A percentile compares a stretch with the other conserved stretches of the same genome.
These are phyloP conservation scores for Globisporangium carolinianum DNA, from an alignment of 352 stramenopile genomes.

Conservation along the genomic window DNA sequence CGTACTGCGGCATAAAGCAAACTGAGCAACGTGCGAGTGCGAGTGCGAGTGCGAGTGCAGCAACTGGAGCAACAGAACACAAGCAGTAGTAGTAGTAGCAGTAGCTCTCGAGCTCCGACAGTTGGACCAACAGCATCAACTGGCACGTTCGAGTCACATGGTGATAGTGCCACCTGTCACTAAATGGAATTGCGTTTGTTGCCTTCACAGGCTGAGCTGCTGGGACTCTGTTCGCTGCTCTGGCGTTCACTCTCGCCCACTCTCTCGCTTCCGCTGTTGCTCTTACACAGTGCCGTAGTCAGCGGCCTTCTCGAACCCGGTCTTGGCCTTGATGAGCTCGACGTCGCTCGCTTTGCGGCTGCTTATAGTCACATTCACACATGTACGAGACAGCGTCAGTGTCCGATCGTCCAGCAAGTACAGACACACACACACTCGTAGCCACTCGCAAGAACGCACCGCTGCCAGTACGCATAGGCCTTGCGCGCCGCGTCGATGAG, in stretches of 20 bases:
- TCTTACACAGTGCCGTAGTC: slow-evolving; percentile 48
- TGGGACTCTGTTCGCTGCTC: too few relatives aligned
- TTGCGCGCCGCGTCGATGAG: slow-evolving; percentile 39
- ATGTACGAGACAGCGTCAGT: neutral
- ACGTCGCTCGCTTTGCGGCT: slow-evolving; percentile 23
- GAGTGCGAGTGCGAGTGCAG: neutral
- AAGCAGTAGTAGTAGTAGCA: neutral
- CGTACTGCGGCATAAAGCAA: slow-evolving; percentile 6
- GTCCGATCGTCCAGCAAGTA: neutral
- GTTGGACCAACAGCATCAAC: neutral
- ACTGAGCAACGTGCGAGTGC: slow-evolving; percentile 10
- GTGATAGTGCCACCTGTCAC: neutral
- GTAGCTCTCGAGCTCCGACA: neutral
- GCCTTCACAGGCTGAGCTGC: too few relatives aligned
- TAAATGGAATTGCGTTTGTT: neutral
- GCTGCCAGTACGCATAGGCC: slow-evolving; percentile 41
- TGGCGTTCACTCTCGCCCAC: neutral
- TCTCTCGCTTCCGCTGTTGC: too few relatives aligned
- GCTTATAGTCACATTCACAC: neutral
- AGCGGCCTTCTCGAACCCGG: slow-evolving; percentile 30
- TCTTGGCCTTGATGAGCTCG: slow-evolving; percentile 34
- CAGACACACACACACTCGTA: too few relatives aligned
- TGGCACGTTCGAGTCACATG: neutral
- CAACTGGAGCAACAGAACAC: too few relatives aligned
- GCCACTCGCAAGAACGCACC: slow-evolving; percentile 16